Conservation (phyloP, 805 yeast genomes). For the Saturnispora mendoncae region DNA sequence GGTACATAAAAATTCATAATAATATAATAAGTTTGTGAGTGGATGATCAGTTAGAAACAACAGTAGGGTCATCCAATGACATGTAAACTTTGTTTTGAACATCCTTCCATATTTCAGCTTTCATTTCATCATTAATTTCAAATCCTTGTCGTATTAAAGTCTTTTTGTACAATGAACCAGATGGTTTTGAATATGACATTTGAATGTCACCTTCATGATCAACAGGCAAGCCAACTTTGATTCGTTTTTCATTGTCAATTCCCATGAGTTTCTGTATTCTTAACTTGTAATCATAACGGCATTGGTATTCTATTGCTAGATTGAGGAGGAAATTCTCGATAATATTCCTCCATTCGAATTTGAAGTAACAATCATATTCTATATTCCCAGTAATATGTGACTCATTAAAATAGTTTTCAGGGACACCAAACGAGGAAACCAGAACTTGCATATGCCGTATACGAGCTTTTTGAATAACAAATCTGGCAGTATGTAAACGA, state of each 20-base stretch:
- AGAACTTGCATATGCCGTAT: constrained; percentile 32
- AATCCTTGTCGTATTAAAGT: constrained; percentile 20
- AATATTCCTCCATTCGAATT: constrained; percentile 60
- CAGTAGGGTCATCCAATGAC: constrained; percentile 35
- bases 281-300: constrained; percentile 53
- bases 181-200: constrained; percentile 5
- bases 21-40: no score
- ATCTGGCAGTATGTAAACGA: constrained; percentile 50
- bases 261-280: constrained; percentile 41
- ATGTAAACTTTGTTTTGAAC: constrained; percentile 53
- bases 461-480: constrained; percentile 52
- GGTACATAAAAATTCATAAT: no score
- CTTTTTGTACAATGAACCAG: constrained; percentile 19
- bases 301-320: constrained; percentile 62
- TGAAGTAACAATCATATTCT: constrained; percentile 23
- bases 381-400: constrained; percentile 14
- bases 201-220: constrained; percentile 1
- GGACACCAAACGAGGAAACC: constrained; percentile 20
- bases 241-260: constrained; percentile 18
- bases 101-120: constrained; percentile 51
- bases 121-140: constrained; percentile 44
- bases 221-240: neutral
- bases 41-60: no score
- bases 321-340: constrained; percentile 61
- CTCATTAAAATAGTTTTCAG: constrained; percentile 16